Base-by-base conservation (phyloP, 1,284 basidiomycete species). In the Ustilago trichophora region DNA sequence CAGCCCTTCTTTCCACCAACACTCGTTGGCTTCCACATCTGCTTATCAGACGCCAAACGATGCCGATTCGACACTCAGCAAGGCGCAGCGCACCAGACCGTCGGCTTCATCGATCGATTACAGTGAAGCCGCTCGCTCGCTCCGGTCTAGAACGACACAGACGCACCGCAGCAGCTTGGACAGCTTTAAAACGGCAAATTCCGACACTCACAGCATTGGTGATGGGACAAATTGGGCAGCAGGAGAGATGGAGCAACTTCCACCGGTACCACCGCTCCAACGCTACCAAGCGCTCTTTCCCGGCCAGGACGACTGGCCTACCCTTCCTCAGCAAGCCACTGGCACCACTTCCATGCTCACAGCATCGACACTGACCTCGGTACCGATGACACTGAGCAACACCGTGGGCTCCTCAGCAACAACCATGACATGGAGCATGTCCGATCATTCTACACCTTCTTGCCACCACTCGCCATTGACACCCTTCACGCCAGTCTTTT, bases 401-500 rank as follows among this genome's bases (percentile, higher is more conserved):
- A 50, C 56, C 0, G 36, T 57, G 7, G 35, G 35, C n/a, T 71
- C 52, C 12, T 51, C 49, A 4, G 58, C 51, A 5, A 37, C 65
- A 11, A 57, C 57, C 3, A 64, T 59, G 66, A 59, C 66, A 0
- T 63, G 55, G 51, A 59, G 46, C 44, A 37, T 45, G 34, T 69
- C 66, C 4, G 55, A 64, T 38, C 66, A 47, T 12, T 67, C 63
- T 5, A 72, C 63, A 4, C 65, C 64, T 6, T 66, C 63, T 0
- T 53, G 54, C 18, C 58, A 50, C 29, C 42, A 55, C 26, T 54
- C 72, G 27, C 73, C 73, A 2, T 32, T 60, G 21, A 76, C 74
- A 2, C 72, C 69, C 13, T 72, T 66, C 55, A 66, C 72, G 18
- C 59, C 74, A 2, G 22, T 63, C 24, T 76, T 76, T 32, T 59